These are phyloP conservation scores for Chalciporus sphaerocephalus DNA, from an alignment of 768 basidiomycete species.

Conservation along the genomic window DNA sequence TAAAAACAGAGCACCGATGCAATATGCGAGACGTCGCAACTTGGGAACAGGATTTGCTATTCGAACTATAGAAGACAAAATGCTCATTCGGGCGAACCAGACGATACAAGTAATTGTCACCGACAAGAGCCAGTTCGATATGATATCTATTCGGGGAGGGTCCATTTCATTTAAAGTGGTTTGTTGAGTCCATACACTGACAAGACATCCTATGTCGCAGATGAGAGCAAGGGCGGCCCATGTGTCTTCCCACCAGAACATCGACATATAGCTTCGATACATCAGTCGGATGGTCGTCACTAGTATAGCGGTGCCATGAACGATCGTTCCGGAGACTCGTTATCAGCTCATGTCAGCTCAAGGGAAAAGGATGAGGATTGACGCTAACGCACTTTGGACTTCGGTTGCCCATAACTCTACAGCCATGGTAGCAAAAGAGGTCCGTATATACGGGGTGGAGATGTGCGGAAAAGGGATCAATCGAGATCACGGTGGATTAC, in stretches of 20 bases:
- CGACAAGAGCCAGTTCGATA: conserved; percentile 18
- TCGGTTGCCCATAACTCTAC: too few relatives aligned
- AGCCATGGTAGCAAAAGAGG: too few relatives aligned
- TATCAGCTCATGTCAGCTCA: too few relatives aligned
- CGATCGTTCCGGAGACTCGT: conserved; percentile 5
- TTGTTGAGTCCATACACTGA: conserved; percentile 17
- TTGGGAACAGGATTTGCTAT: conserved; percentile 19
- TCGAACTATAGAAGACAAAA: conserved; percentile 23
- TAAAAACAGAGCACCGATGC: conserved; percentile 17
- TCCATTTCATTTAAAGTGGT: accelerated
- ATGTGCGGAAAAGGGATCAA: too few relatives aligned
- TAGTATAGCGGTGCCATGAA: conserved; percentile 17
- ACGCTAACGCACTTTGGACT: too few relatives aligned
- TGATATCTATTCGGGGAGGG: not conserved
- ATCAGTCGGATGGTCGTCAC: conserved; percentile 16
- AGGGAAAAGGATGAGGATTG: too few relatives aligned
- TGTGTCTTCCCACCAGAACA: conserved; percentile 26
- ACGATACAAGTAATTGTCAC: conserved; percentile 15
- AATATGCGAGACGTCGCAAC: conserved; percentile 12
- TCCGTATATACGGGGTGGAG: too few relatives aligned
- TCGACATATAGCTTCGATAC: conserved; percentile 18
- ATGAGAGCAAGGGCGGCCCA: conserved; percentile 26
- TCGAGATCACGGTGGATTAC: too few relatives aligned
- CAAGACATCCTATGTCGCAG: conserved; percentile 18
- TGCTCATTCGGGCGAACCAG: conserved; percentile 28